These are phyloP conservation scores for Termitomyces heimii DNA, from an alignment of 768 basidiomycete genomes.

Conservation along the genomic window DNA sequence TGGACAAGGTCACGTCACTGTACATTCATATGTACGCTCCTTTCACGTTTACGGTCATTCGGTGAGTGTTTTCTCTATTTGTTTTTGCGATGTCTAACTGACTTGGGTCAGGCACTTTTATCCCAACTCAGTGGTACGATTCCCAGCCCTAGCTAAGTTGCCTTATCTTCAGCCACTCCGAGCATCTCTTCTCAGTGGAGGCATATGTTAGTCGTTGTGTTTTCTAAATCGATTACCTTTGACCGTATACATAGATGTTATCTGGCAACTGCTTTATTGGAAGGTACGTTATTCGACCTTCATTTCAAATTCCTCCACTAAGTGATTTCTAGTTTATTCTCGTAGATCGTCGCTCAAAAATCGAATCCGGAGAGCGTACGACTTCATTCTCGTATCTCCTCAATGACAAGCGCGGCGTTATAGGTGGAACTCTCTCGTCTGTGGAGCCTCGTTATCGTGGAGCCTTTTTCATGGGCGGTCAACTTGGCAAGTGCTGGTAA, in stretches of 20 bases:
- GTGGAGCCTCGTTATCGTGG: slow-evolving; percentile 61
- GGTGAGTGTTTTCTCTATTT: slow-evolving; percentile 41
- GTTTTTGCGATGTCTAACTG: neutral
- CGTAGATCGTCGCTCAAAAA: slow-evolving; percentile 82
- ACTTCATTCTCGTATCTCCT: slow-evolving; percentile 88
- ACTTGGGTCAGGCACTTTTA: slow-evolving; percentile 73
- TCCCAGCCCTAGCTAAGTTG: slow-evolving; percentile 78
- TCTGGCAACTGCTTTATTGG: slow-evolving; percentile 95
- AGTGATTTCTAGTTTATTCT: slow-evolving; percentile 60
- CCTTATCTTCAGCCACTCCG: slow-evolving; percentile 61
- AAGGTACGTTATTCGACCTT: slow-evolving; percentile 44
- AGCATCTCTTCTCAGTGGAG: slow-evolving; percentile 74
- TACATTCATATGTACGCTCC: slow-evolving; percentile 96
- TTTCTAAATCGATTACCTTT: neutral
- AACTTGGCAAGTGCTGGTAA: slow-evolving; percentile 51
- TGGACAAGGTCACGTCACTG: slow-evolving; percentile 92
- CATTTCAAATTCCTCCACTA: neutral
- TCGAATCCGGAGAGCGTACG: slow-evolving; percentile 85
- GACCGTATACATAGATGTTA: slow-evolving; percentile 52
- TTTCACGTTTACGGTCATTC: slow-evolving; percentile 85
- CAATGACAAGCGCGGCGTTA: slow-evolving; percentile 80
- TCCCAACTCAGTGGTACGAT: slow-evolving; percentile 69
- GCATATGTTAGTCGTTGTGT: slow-evolving; percentile 61
- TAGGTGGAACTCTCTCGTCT: slow-evolving; percentile 64
- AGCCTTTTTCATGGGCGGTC: slow-evolving; percentile 76